phyloP scores from a whole-genome alignment of 345 rosid genomes.

The Turnera subulata region DNA sequence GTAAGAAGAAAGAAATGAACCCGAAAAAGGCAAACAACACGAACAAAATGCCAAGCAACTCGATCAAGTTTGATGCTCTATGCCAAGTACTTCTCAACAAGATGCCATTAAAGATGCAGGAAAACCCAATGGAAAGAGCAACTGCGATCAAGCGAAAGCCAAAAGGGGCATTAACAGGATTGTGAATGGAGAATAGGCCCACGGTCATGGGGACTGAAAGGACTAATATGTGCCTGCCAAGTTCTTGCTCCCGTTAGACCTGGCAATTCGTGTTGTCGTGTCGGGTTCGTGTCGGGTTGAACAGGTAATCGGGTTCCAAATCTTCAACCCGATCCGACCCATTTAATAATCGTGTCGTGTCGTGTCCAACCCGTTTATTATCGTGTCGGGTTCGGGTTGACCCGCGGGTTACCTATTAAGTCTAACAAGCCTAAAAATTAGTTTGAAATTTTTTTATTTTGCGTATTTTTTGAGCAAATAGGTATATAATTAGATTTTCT shows the following conservation, averaged over 20 bases:
- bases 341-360: no score
- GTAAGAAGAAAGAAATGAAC: conserved; percentile 1
- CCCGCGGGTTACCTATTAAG: no score
- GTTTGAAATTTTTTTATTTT: no score
- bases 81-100: conserved; percentile 3
- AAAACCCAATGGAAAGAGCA: conserved; percentile 4
- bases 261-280: no score
- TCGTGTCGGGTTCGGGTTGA: no score
- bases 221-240: conserved; percentile 1
- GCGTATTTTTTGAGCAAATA: no score
- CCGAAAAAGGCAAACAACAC: conserved; percentile 1
- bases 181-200: background rate
- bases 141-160: background rate
- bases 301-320: no score
- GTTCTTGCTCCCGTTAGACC: background rate
- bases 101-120: conserved; percentile 7
- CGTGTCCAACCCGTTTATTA: no score
- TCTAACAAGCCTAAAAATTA: no score
- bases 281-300: no score
- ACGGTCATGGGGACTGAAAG: conserved; percentile 2
- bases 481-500: no score
- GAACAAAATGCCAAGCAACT: background rate
- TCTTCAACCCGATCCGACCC: no score
- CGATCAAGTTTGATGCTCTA: background rate
- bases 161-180: background rate